Evolutionary conservation across 2,329 filamentous ascomycete genomes (phyloP), one percentile per base, ranked within the genome.

Genomic region (Calcarisporium arbuscula): DNA sequence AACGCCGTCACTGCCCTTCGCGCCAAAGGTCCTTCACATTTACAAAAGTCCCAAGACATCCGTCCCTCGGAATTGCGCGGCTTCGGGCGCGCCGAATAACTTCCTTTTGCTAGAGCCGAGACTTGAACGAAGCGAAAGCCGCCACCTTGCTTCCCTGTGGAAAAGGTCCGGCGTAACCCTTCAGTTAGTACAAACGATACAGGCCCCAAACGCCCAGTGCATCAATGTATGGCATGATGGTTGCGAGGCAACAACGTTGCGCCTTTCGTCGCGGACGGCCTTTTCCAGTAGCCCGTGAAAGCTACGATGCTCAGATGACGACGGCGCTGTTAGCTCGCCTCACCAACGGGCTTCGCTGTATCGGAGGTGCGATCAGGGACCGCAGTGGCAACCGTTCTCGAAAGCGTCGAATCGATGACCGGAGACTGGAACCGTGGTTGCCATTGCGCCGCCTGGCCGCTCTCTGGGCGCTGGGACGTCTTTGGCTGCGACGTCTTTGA

Each of bases 11-110:
- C n/a, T n/a, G 25, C 73, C 74, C 14, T 47, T 62, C 5, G 61
- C 62, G 32, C 65, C 59, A 40, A 37, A 19, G 6, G n/a, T 22
- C 37, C 30, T 35, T 39, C 21, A 46, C 22, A 26, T 50, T 36
- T 5, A 52, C 6, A 19, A 53, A 50, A 26, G 40, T 35, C 4
- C 21, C 21, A 1, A 36, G 28, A 2, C 31, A 6, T 5, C 11
- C 5, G 5, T 40, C 50, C 19, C n/a, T 64, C 59, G 42, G 75
- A 77, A 41, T 75, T n/a, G n/a, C 14, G 70, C 12, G 73, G 73
- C 53, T 77, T 78, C 3, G 70, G 65, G 3, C 62, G 60, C 34
- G 63, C 53, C 44, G 65, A 72, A 47, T 62, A 77, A 39, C 18
- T 18, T 6, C 37, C 39, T 5, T 18, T 11, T 2, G 3, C 9